Evolutionary conservation across 2,329 filamentous ascomycete genomes (phyloP).

Genomic region (Botrytis tulipae): DNA sequence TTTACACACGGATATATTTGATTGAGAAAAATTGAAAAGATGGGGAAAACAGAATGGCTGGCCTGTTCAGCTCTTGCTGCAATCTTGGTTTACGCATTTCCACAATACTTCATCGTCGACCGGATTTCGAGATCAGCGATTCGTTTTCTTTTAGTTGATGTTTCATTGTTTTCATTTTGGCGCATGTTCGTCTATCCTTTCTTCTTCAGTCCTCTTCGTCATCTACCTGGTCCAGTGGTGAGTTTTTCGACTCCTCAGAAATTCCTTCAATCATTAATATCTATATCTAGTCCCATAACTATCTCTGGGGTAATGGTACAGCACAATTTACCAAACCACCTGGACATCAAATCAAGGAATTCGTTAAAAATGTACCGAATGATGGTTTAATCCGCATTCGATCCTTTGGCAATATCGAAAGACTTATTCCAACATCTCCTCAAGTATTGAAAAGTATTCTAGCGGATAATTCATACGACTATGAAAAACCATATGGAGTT

Average conservation of each 20-base stretch:
- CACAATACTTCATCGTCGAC: conserved; percentile 6
- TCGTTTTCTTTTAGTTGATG: conserved; percentile 9
- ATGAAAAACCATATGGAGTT: conserved; percentile 58
- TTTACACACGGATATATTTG: not conserved
- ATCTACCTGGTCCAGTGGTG: conserved; percentile 22
- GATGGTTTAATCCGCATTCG: conserved; percentile 67
- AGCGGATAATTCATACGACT: conserved; percentile 66
- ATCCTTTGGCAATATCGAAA: conserved; percentile 57
- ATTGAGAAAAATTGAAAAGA: not conserved
- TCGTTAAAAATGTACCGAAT: conserved; percentile 58
- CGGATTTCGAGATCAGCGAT: conserved; percentile 12
- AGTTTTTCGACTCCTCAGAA: not conserved
- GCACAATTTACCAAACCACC: conserved; percentile 8
- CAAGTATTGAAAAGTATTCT: conserved; percentile 67
- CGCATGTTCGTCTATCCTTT: conserved; percentile 21
- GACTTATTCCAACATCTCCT: conserved; percentile 56
- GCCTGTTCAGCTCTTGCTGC: conserved; percentile 7
- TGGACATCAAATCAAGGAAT: conserved; percentile 26
- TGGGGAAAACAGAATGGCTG: conserved; percentile 14
- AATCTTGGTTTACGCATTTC: conserved; percentile 12
- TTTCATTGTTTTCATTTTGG: conserved; percentile 8
- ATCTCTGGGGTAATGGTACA: conserved; percentile 5
- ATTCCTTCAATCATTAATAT: not conserved
- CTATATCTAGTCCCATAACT: conserved; percentile 5
- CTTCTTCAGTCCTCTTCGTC: conserved; percentile 26